Base-by-base conservation (phyloP, 176 grass and related monocot genomes). In the Rhynchospora breviuscula region DNA sequence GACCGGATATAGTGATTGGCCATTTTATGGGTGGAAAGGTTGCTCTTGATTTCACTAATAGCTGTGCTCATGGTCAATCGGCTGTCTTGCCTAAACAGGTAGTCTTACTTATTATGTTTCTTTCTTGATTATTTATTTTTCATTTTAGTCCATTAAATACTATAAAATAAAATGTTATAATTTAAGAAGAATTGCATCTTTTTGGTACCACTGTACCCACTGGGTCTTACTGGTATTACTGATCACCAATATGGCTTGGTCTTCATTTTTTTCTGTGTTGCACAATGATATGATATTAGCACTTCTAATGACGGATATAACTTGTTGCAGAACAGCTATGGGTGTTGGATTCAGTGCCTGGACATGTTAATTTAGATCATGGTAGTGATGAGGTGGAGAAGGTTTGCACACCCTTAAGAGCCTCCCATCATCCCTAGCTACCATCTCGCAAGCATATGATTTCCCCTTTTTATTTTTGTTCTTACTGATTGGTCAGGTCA, bases 21-120 rank as follows among this genome's bases (percentile, higher is more conserved):
- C 96, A 99, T 85, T 98, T 93, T 22, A 91, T 95, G 96, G 96
- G 96, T 83, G 96, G 96, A 85, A 99, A 92, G 60, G 96, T 95
- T 5, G 89, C 86, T 0, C 84, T 99, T 31, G 91, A 95, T 79
- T 99, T 91, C 4, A 86, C 83, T 0, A 67, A 92, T 62, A 93
- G 93, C 74, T 95, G 91, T 80, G 90, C 88, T 35, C 86, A 95
- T 53, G 91, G 91, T 63, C 91, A 85, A 60, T 90, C 83, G 0
- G 85, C 89, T 79, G 53, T 83, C 85, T 82, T 95, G 48, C 96
- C 96, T 47, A 99, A 95, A 84, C 96, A 99, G 89, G 96, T 98
- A 81, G 3, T 80, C 62, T 13, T 40, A 31, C 23, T 78, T 54
- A 40, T 47, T 25, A 26, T 15, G n/a, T 26, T 12, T 70, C 10